Percentiles rank a stretch among this genome's conserved stretches.
Conservation (phyloP, 257 asterid genomes). For the Plantago major region DNA sequence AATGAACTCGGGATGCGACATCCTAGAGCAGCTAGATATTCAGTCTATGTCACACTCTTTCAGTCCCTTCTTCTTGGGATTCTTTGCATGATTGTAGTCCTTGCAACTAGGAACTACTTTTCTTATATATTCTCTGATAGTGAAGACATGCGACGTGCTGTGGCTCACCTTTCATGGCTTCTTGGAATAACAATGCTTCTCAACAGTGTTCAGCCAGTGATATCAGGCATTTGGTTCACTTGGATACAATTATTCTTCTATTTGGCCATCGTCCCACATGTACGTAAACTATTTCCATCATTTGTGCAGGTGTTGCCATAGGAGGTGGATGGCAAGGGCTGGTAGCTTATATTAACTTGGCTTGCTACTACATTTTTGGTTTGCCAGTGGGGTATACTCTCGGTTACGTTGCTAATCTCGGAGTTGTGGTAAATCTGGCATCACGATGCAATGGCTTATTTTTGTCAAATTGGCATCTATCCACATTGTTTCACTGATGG, state of each 20-base stretch:
- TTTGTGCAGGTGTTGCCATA: slow-evolving; percentile 13
- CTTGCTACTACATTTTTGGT: slow-evolving; percentile 13
- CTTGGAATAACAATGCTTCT: slow-evolving; percentile 17
- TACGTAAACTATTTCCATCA: too few species aligned
- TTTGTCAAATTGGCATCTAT: too few species aligned
- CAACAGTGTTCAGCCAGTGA: slow-evolving; percentile 15
- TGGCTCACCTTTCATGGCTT: slow-evolving; percentile 16
- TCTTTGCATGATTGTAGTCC: slow-evolving; percentile 2
- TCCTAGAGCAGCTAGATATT: slow-evolving; percentile 15
- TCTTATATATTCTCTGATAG: slow-evolving; percentile 9
- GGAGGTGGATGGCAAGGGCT: slow-evolving; percentile 17
- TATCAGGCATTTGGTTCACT: slow-evolving; percentile 5
- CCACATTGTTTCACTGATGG: too few species aligned
- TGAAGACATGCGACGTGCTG: slow-evolving; percentile 11
- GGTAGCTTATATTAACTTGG: slow-evolving; percentile 15
- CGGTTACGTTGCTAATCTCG: slow-evolving; percentile 6
- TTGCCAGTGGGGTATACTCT: slow-evolving; percentile 11
- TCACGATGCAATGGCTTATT: too few species aligned
- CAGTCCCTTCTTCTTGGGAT: slow-evolving; percentile 14
- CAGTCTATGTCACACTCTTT: slow-evolving; percentile 11
- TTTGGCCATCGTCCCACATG: not conserved
- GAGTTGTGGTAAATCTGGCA: slow-evolving; percentile 2
- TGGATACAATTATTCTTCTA: not conserved
- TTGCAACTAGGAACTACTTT: slow-evolving; percentile 10
- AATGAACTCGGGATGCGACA: slow-evolving; percentile 13